Evolutionary conservation across 306 rosid genomes (phyloP).

Genomic region (Casuarina cunninghamiana): DNA sequence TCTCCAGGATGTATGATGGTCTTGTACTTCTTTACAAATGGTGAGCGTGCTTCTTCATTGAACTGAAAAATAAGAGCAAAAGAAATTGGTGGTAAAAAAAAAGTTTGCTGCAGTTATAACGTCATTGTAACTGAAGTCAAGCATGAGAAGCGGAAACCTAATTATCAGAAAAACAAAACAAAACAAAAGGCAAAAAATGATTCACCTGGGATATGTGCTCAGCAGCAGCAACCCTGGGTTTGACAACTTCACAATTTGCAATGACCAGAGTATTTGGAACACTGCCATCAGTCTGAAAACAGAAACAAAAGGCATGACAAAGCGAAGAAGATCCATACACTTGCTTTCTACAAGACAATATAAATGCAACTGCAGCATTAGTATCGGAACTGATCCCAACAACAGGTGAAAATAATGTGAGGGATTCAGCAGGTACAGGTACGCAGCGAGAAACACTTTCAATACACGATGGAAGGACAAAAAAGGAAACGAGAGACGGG

Average conservation of each 20-base stretch:
- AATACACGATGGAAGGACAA: not conserved
- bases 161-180: not conserved
- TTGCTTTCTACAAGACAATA: not conserved
- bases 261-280: constrained; percentile 98
- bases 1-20: constrained; percentile 99
- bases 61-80: constrained; percentile 48
- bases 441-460: not conserved
- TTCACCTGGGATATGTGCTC: constrained; percentile 95
- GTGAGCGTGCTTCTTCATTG: constrained; percentile 98
- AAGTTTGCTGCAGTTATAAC: constrained; percentile 13
- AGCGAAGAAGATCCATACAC: not conserved
- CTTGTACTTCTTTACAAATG: constrained; percentile 98
- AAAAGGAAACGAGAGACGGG: not conserved
- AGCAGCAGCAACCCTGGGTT: constrained; percentile 98
- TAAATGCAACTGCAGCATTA: not conserved
- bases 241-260: constrained; percentile 97
- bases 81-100: not conserved
- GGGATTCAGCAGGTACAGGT: not conserved
- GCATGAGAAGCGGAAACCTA: constrained; percentile 1
- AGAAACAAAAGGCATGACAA: not conserved
- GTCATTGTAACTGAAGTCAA: not conserved
- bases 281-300: constrained; percentile 90
- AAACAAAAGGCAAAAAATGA: not conserved
- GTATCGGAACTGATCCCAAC: not conserved
- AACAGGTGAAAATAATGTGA: not conserved